A percentile compares a stretch with the other conserved stretches of the same genome.
These are phyloP conservation scores for Nannochloris sp. DNA, from an alignment of 139 green algal species.

Conservation along the genomic window DNA sequence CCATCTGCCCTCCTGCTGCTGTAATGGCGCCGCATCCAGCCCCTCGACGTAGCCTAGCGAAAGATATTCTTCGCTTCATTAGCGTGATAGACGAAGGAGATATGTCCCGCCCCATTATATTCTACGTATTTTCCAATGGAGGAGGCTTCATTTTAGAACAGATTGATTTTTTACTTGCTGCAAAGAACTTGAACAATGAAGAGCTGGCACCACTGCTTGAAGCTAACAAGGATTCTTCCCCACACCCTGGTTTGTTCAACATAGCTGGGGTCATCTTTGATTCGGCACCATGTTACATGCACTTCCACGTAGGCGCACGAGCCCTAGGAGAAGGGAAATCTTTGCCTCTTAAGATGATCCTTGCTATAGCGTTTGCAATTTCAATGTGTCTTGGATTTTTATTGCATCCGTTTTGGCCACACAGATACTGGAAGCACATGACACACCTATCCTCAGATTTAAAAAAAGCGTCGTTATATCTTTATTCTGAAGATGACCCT, in stretches of 20 bases:
- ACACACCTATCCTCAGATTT: no score
- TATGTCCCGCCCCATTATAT: slow-evolving; percentile 2
- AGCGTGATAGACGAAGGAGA: background rate
- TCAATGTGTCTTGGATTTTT: background rate
- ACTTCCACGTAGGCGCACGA: background rate
- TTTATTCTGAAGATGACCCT: slow-evolving; percentile 2
- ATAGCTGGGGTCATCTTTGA: slow-evolving; percentile 10
- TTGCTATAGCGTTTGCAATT: background rate
- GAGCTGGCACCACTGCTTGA: background rate
- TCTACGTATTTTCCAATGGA: slow-evolving; percentile 14
- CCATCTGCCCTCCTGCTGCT: background rate
- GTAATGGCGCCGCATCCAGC: slow-evolving; percentile 2
- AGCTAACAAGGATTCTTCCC: background rate
- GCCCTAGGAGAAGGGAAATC: background rate
- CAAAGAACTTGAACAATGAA: background rate
- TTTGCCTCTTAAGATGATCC: background rate
- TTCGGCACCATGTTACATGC: slow-evolving; percentile 7
- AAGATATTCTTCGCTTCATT: background rate
- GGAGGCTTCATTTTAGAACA: slow-evolving; percentile 19
- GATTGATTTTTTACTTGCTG: slow-evolving; percentile 5
- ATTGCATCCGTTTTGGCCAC: background rate
- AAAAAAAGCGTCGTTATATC: background rate
- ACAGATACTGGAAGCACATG: background rate
- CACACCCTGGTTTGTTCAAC: no score
- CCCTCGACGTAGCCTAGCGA: background rate